A percentile compares a stretch with the other conserved stretches of the same genome.
phyloP scores from a whole-genome alignment of 106 monocot species.

The Platanthera zijinensis region DNA sequence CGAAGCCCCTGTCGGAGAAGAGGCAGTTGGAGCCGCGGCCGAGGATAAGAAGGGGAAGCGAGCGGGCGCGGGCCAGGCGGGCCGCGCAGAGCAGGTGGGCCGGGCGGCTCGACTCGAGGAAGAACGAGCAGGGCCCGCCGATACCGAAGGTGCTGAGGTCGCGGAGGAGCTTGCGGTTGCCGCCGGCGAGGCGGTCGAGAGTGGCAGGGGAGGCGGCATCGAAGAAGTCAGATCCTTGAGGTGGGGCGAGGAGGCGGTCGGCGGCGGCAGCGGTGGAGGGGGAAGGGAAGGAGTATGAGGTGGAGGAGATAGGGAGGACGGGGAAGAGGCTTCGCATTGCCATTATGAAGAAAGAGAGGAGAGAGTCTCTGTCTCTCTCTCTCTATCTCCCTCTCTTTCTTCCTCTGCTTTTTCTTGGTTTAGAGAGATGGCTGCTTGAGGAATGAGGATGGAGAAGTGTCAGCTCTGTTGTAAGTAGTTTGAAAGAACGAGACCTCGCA shows the following conservation, averaged over 20 bases:
- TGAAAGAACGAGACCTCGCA: no score
- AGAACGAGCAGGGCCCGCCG: neutral
- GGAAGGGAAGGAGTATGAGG: neutral
- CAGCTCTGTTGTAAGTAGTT: no score
- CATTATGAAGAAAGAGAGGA: neutral
- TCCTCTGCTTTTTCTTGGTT: no score
- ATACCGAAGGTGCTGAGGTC: neutral
- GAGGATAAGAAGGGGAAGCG: neutral
- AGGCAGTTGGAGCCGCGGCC: neutral
- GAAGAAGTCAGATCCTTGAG: neutral
- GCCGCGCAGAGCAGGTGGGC: neutral
- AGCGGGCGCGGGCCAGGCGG: neutral
- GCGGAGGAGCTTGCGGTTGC: slow-evolving; percentile 1
- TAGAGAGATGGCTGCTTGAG: no score
- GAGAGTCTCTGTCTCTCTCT: neutral
- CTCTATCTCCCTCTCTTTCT: no score
- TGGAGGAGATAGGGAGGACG: neutral
- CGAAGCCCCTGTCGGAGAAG: slow-evolving; percentile 6
- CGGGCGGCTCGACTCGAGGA: neutral
- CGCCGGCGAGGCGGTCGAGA: neutral
- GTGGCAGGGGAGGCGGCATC: neutral
- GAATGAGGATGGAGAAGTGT: no score
- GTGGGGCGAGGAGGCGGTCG: neutral
- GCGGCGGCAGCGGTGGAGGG: neutral
- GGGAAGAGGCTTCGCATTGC: neutral